Percentiles rank a stretch among this genome's conserved stretches.
These are phyloP conservation scores for Moesziomyces parantarcticus DNA, from an alignment of 1,284 basidiomycete species.

Conservation along the genomic window DNA sequence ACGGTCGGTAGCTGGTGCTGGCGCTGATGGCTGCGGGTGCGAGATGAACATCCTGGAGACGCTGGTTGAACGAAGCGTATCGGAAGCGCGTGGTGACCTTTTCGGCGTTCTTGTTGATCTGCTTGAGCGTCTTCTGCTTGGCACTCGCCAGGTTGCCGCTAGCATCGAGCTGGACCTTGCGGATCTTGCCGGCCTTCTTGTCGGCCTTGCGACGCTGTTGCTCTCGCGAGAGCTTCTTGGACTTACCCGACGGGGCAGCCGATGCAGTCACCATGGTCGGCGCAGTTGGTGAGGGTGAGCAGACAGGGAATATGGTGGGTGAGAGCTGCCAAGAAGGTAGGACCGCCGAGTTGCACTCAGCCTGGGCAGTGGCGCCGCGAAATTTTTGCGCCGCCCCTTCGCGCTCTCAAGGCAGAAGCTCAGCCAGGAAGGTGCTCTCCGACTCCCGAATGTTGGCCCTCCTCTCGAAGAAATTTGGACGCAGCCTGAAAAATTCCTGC, in stretches of 20 bases:
- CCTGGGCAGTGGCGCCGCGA: neutral
- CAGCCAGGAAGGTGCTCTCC: too few relatives aligned
- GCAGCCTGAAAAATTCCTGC: neutral
- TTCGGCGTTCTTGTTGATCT: conserved; percentile 47
- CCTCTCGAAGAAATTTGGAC: neutral
- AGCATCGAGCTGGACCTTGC: conserved; percentile 40
- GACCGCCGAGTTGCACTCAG: neutral
- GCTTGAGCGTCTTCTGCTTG: conserved; percentile 49
- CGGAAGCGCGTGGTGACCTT: conserved; percentile 51
- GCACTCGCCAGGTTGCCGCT: conserved; percentile 39
- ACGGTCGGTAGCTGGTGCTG: conserved; percentile 47
- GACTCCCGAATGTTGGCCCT: neutral
- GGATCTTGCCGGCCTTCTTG: conserved; percentile 41
- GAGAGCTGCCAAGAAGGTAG: neutral
- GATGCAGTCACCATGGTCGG: conserved; percentile 23
- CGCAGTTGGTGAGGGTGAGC: too few relatives aligned
- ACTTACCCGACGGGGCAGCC: conserved; percentile 23
- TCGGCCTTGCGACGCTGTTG: conserved; percentile 44
- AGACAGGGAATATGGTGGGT: neutral
- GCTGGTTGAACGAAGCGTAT: conserved; percentile 67
- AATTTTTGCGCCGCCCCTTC: neutral
- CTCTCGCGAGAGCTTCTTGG: conserved; percentile 47
- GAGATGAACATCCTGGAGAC: conserved; percentile 62
- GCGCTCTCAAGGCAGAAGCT: too few relatives aligned
- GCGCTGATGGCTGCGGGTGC: conserved; percentile 47